Conservation (phyloP, 169 alveolate genomes). For the Cryptosporidium meleagridis region DNA sequence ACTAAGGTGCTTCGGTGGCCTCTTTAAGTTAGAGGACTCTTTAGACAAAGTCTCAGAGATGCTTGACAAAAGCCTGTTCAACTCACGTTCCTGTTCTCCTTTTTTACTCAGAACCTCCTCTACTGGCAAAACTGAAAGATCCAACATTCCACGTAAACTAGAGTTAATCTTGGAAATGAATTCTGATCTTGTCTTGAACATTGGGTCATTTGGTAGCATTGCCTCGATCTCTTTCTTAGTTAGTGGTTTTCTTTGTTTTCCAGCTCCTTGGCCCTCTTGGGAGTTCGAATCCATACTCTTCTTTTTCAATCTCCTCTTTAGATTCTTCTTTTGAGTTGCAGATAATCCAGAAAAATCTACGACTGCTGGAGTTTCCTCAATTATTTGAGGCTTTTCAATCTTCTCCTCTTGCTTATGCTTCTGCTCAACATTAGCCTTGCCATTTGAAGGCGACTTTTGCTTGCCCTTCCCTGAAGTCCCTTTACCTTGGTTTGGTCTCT, state of each 20-base stretch:
- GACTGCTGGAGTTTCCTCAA: constrained; percentile 24
- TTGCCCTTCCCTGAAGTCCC: constrained; percentile 57
- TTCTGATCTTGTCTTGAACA: constrained; percentile 25
- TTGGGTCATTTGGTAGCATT: constrained; percentile 58
- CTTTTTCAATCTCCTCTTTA: constrained; percentile 69
- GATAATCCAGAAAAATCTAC: constrained; percentile 63
- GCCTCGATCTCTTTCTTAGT: constrained; percentile 61
- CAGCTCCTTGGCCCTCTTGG: background rate
- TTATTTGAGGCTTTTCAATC: constrained; percentile 31
- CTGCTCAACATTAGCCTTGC: background rate
- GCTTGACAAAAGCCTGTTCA: constrained; percentile 28
- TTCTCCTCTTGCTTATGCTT: constrained; percentile 5
- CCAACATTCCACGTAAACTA: constrained; percentile 5
- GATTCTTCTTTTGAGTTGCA: constrained; percentile 63
- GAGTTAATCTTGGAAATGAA: constrained; percentile 27
- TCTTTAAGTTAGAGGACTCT: constrained; percentile 50
- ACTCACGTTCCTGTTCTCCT: constrained; percentile 43
- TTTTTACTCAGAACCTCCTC: constrained; percentile 53
- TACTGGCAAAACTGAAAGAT: constrained; percentile 37
- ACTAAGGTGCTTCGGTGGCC: constrained; percentile 41
- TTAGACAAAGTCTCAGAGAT: constrained; percentile 13
- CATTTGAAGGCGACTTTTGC: constrained; percentile 32
- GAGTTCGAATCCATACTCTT: constrained; percentile 23
- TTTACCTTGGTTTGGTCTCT: constrained; percentile 66
- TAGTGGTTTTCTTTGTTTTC: constrained; percentile 42